Evolutionary conservation across 176 grass and related monocot species (phyloP).

Genomic region (Raddia distichophylla): DNA sequence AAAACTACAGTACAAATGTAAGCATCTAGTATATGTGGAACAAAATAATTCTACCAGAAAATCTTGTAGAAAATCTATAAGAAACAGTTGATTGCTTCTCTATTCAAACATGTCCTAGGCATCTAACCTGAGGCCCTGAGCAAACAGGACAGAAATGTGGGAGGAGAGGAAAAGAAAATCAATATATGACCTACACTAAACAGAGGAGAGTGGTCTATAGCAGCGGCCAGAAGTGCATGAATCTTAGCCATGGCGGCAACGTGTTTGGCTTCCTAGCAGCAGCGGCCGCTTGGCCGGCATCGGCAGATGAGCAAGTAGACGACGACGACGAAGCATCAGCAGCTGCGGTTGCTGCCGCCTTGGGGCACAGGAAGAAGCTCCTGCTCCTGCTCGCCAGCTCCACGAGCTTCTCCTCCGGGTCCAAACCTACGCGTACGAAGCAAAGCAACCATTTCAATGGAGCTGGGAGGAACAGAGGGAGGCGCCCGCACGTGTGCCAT

Average conservation of each 20-base stretch:
- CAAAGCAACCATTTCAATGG: conserved; percentile 4
- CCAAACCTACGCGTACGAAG: conserved; percentile 47
- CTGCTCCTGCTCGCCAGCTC: conserved; percentile 63
- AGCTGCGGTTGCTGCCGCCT: conserved; percentile 17
- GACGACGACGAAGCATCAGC: background rate
- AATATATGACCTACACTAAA: background rate
- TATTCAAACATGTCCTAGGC: too few relatives aligned
- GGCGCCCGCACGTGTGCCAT: too few relatives aligned
- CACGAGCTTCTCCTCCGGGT: conserved; percentile 60
- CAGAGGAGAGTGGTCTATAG: background rate
- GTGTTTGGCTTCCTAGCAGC: background rate
- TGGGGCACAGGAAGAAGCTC: conserved; percentile 86
- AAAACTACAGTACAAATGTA: background rate
- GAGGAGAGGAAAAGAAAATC: background rate
- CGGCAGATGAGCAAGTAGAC: conserved; percentile 26
- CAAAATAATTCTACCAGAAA: too few relatives aligned
- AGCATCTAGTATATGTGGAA: background rate
- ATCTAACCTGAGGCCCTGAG: background rate
- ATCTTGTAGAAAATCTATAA: too few relatives aligned
- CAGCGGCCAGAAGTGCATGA: conserved; percentile 52
- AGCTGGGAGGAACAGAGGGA: background rate
- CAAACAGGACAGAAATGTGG: background rate
- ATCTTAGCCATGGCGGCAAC: conserved; percentile 32
- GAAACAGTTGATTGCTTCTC: too few relatives aligned
- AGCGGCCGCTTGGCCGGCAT: background rate